These are phyloP conservation scores for Spergularia marina DNA, from an alignment of 148 eudicot species.

Conservation along the genomic window DNA sequence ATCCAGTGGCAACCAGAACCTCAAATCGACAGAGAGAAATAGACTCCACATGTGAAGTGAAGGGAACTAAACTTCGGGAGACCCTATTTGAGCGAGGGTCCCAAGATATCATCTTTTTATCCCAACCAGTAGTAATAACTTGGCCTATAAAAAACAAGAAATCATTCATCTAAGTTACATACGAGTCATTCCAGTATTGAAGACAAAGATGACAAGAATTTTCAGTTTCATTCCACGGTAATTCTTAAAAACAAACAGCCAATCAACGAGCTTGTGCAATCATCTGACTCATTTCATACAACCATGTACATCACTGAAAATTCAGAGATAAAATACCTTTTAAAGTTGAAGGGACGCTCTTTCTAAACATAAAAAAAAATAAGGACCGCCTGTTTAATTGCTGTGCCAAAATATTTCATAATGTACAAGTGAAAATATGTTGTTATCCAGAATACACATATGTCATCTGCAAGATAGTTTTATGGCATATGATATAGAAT, in stretches of 20 bases:
- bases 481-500: too few relatives aligned
- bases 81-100: constrained; percentile 53
- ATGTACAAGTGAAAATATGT: too few relatives aligned
- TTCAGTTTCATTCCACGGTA: not conserved
- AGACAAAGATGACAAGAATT: not conserved
- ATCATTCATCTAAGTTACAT: not conserved
- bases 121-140: constrained; percentile 77
- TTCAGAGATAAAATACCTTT: too few relatives aligned
- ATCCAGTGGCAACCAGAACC: constrained; percentile 60
- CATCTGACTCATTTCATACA: not conserved
- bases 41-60: constrained; percentile 55
- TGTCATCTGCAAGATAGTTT: too few relatives aligned
- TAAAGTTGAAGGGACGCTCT: too few relatives aligned
- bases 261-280: not conserved
- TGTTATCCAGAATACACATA: too few relatives aligned
- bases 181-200: not conserved
- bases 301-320: not conserved
- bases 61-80: constrained; percentile 29
- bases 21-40: constrained; percentile 53
- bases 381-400: too few relatives aligned
- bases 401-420: too few relatives aligned
- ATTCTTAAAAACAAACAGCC: not conserved
- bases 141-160: constrained; percentile 42
- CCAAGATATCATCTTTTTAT: constrained; percentile 62
- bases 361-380: too few relatives aligned